phyloP scores from a whole-genome alignment of 306 rosid genomes.

The Mimosa bimucronata region DNA sequence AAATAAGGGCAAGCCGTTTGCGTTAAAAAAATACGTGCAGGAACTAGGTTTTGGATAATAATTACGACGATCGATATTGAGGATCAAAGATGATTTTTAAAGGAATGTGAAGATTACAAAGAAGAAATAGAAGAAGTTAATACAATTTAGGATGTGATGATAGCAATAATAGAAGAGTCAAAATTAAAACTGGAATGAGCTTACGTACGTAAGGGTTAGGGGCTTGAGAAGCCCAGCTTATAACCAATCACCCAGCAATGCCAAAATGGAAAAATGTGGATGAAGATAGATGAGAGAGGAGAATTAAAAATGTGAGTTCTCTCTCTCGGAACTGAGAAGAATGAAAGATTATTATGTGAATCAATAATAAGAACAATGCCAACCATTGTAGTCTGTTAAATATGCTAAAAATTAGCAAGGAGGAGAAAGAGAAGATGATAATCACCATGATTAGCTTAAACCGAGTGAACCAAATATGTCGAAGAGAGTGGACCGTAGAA shows the following conservation, averaged over 20 bases:
- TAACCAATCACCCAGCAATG: slow-evolving; percentile 34
- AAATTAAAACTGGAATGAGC: neutral
- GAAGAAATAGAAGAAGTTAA: neutral
- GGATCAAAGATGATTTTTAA: neutral
- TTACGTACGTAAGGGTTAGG: slow-evolving; percentile 16
- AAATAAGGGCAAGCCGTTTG: neutral
- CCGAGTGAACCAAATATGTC: slow-evolving; percentile 31
- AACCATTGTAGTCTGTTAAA: neutral
- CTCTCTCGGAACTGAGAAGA: slow-evolving; percentile 25
- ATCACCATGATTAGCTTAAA: slow-evolving; percentile 25
- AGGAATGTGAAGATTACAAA: neutral
- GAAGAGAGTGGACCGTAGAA: slow-evolving; percentile 41
- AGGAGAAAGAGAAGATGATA: slow-evolving; percentile 5
- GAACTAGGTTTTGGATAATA: neutral
- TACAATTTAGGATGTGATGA: neutral
- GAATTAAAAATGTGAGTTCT: slow-evolving; percentile 38
- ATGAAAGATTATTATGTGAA: neutral
- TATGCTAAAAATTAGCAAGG: neutral
- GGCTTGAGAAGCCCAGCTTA: slow-evolving; percentile 28
- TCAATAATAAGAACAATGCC: neutral
- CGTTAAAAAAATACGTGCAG: neutral
- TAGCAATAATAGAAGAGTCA: neutral
- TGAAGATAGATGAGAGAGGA: slow-evolving; percentile 31
- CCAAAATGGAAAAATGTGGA: neutral
- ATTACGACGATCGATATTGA: slow-evolving; percentile 6